Base-by-base conservation (phyloP, 768 basidiomycete species). In the Brasilioporus rufonigricans region DNA sequence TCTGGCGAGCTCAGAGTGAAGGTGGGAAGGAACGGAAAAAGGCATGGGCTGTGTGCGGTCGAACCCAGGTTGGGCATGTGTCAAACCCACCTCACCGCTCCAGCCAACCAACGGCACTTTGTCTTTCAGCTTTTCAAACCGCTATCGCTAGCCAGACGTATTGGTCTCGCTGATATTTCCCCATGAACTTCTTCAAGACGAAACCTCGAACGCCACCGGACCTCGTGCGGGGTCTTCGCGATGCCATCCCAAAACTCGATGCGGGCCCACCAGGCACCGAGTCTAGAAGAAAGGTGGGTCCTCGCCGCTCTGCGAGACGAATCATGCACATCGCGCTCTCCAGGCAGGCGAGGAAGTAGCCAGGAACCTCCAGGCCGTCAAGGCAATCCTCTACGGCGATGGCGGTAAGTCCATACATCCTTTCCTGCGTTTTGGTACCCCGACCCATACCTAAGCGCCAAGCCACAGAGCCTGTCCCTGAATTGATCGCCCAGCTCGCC, bases 141-240 rank as follows among this genome's bases (percentile, higher is more conserved):
- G n/a, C n/a, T n/a, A n/a, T n/a, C n/a, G n/a, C n/a, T n/a, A 31
- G 19, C 23, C 24, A 45, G 44, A n/a, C 44, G 18, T 4, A 19
- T 46, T 33, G 33, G 49, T 38, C 33, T 32, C 45, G 38, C 65
- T 48, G 26, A 27, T 49, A 31, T 29, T n/a, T 14, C 27, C 6
- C n/a, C 13, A 95, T 96, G 93, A 95, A 95, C 74, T 95, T 96
- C 78, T 96, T 96, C 85, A 93, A 92, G 77, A 85, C 90, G 21
- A 95, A 92, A 70, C 86, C 83, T 41, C 80, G 91, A 66, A 89
- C 89, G 32, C 94, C 94, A 9, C 84, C 91, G 44, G 93, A 97
- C 67, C 81, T 95, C 60, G 89, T 96, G 31, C 82, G 87, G 43
- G 82, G 86, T 46, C 77, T 95, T 45, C 80, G 86, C 31, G 93